These are phyloP conservation scores for Sporothrix luriei DNA, from an alignment of 2,329 filamentous ascomycete species.

Conservation along the genomic window DNA sequence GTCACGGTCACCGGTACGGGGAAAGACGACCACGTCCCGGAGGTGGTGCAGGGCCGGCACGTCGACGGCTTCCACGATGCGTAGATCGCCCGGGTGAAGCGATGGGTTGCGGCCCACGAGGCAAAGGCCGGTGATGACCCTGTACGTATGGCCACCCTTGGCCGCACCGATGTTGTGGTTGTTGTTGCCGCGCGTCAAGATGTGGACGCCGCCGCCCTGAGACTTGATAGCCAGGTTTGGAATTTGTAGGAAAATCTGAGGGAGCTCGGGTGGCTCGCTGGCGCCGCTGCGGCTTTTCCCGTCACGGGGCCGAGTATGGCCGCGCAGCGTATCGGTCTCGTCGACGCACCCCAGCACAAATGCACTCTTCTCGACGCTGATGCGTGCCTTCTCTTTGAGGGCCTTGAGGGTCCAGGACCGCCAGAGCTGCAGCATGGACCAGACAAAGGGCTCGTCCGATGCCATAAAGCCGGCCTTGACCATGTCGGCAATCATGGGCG, in stretches of 20 bases:
- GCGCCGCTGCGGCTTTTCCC: slow-evolving; percentile 45
- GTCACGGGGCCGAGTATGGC: slow-evolving; percentile 56
- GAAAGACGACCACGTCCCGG: slow-evolving; percentile 83
- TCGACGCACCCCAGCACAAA: slow-evolving; percentile 89
- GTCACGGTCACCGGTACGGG: slow-evolving; percentile 57
- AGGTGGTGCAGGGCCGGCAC: slow-evolving; percentile 72
- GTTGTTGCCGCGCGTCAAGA: slow-evolving; percentile 15
- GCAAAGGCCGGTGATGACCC: slow-evolving; percentile 74
- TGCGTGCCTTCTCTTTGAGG: slow-evolving; percentile 88
- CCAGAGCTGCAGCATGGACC: slow-evolving; percentile 81
- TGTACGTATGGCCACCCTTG: slow-evolving; percentile 48
- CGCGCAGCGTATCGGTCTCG: slow-evolving; percentile 74
- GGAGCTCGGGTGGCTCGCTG: slow-evolving; percentile 57
- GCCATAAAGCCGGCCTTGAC: slow-evolving; percentile 78
- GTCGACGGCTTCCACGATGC: slow-evolving; percentile 83
- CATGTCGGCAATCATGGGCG: slow-evolving; percentile 72
- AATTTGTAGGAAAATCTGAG: slow-evolving; percentile 88
- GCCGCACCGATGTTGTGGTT: not conserved
- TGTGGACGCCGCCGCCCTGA: slow-evolving; percentile 50
- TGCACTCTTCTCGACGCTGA: slow-evolving; percentile 78
- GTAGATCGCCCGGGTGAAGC: slow-evolving; percentile 87
- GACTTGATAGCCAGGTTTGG: slow-evolving; percentile 48
- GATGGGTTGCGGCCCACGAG: slow-evolving; percentile 90
- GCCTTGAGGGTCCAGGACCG: slow-evolving; percentile 84
- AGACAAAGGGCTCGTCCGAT: slow-evolving; percentile 74